Percentiles rank a stretch among this genome's conserved stretches.
Conservation (phyloP, 2,329 filamentous ascomycete genomes). For the Pleurostoma richardsiae region DNA sequence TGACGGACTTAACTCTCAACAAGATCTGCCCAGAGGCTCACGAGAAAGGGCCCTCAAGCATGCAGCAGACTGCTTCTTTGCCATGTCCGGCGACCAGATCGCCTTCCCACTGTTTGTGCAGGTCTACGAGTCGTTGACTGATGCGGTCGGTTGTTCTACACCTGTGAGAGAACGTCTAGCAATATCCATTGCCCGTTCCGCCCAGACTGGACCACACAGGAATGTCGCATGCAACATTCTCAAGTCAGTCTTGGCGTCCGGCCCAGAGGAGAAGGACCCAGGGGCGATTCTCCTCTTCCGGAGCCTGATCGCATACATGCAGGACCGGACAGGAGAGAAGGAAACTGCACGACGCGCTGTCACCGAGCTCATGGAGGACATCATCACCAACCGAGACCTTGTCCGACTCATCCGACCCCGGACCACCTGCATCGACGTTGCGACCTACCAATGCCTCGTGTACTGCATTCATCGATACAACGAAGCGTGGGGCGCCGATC, state of each 20-base stretch:
- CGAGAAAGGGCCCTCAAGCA: too few relatives aligned
- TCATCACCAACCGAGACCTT: background rate
- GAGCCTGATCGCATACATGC: background rate
- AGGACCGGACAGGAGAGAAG: background rate
- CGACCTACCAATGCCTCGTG: background rate
- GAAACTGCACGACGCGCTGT: background rate
- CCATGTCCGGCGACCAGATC: too few relatives aligned
- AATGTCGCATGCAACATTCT: background rate
- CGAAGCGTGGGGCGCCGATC: background rate
- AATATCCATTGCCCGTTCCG: background rate
- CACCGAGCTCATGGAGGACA: background rate
- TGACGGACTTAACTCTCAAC: too few relatives aligned
- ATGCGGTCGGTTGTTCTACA: too few relatives aligned
- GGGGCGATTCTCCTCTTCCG: too few relatives aligned
- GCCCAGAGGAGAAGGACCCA: background rate
- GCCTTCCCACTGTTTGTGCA: too few relatives aligned
- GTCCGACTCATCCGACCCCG: too few relatives aligned
- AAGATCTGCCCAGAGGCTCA: too few relatives aligned
- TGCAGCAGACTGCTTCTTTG: too few relatives aligned
- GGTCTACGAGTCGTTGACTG: too few relatives aligned
- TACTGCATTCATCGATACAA: background rate
- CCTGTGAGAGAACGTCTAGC: background rate
- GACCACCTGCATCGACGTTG: too few relatives aligned
- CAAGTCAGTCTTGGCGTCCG: background rate
- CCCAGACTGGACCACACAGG: background rate